Conservation (phyloP, 352 stramenopile genomes). For the Globisporangium rhizosaccharum region DNA sequence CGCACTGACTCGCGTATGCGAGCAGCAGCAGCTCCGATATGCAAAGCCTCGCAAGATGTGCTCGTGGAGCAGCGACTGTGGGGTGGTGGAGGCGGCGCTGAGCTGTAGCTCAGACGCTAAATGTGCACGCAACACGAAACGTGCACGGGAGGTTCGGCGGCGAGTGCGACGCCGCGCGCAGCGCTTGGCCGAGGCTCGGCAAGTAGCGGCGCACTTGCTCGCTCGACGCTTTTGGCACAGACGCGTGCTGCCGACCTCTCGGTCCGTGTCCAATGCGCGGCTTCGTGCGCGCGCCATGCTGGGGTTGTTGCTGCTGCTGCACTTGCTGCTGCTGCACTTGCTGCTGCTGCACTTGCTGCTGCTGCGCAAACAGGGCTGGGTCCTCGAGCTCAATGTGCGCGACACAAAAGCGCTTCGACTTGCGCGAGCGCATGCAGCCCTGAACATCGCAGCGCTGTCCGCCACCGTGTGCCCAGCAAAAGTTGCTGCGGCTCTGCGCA, state of each 20-base stretch:
- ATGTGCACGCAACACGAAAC: background rate
- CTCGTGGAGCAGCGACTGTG: too few species aligned
- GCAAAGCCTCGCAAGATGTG: too few species aligned
- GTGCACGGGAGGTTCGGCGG: slow-evolving; percentile 29
- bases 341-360: too few species aligned
- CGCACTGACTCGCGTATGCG: too few species aligned
- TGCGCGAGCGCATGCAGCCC: slow-evolving; percentile 58
- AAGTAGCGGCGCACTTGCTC: slow-evolving; percentile 15
- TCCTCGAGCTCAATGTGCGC: slow-evolving; percentile 41
- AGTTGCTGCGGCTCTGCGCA: slow-evolving; percentile 59
- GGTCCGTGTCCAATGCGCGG: background rate
- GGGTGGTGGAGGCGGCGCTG: too few species aligned
- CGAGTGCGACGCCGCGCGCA: slow-evolving; percentile 37
- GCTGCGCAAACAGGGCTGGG: background rate
- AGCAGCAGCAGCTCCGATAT: too few species aligned
- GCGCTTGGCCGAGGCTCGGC: slow-evolving; percentile 43
- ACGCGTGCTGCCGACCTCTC: background rate
- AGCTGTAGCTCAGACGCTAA: background rate
- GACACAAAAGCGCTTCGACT: slow-evolving; percentile 63
- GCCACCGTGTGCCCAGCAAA: slow-evolving; percentile 65
- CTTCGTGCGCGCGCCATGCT: background rate
- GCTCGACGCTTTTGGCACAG: background rate
- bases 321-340: too few species aligned
- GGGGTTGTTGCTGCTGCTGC: background rate
- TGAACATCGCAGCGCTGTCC: slow-evolving; percentile 61